These are phyloP conservation scores for Rubia balearica DNA, from an alignment of 305 asterid genomes.

Conservation along the genomic window DNA sequence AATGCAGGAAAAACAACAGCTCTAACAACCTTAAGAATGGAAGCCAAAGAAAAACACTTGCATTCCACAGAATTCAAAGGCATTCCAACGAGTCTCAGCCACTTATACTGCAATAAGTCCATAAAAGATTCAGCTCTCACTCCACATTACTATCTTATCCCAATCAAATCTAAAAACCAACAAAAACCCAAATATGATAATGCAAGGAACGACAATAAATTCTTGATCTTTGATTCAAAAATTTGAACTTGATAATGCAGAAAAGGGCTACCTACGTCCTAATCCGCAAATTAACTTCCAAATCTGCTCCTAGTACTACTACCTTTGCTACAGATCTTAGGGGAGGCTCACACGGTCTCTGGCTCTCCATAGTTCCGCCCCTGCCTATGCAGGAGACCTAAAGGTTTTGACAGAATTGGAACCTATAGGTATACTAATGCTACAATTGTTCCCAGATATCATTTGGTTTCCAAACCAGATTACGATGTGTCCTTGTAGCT, in stretches of 20 bases:
- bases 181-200: background rate
- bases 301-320: too few relatives aligned
- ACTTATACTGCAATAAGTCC: conserved; percentile 41
- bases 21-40: conserved; percentile 35
- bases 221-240: background rate
- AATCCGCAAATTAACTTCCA: background rate
- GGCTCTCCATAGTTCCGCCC: too few relatives aligned
- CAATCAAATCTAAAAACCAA: background rate
- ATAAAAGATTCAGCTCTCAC: conserved; percentile 34
- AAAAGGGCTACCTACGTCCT: conserved; percentile 2
- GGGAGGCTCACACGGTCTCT: too few relatives aligned
- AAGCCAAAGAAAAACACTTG: conserved; percentile 39
- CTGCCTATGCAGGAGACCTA: too few relatives aligned
- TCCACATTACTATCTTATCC: conserved; percentile 9
- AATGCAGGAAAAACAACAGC: conserved; percentile 30
- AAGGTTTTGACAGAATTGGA: too few relatives aligned
- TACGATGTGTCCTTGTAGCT: too few relatives aligned
- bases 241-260: background rate
- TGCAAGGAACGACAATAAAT: background rate
- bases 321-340: too few relatives aligned
- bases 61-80: conserved; percentile 40
- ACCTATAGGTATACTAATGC: too few relatives aligned
- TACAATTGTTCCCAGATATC: background rate
- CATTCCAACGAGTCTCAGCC: conserved; percentile 42
- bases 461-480: too few relatives aligned